Percentiles rank a stretch among this genome's conserved stretches.
phyloP scores from a whole-genome alignment of 148 eudicot species.

The Limonium bicolor region DNA sequence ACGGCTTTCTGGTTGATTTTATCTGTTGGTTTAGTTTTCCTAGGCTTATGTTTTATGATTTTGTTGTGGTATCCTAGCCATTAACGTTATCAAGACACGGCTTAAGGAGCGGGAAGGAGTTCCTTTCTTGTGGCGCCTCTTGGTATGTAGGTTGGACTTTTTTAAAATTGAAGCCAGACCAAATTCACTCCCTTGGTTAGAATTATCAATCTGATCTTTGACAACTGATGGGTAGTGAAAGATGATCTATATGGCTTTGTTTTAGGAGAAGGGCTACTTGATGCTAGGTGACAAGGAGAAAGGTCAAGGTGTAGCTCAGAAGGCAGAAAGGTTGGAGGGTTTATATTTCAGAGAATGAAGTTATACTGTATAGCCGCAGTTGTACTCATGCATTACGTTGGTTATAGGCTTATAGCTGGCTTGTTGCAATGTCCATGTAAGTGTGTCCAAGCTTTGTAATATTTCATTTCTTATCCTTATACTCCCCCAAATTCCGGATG shows the following conservation, averaged over 20 bases:
- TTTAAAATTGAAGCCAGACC: background rate
- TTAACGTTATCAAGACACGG: constrained; percentile 32
- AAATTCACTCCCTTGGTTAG: no score
- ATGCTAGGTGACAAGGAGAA: constrained; percentile 28
- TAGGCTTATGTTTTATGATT: background rate
- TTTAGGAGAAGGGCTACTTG: constrained; percentile 47
- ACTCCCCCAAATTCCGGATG: no score
- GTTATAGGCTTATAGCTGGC: no score
- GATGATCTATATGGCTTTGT: background rate
- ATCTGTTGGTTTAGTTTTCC: background rate
- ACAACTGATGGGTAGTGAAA: background rate
- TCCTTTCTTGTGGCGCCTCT: constrained; percentile 70
- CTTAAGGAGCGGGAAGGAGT: constrained; percentile 37
- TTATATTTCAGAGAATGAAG: no score
- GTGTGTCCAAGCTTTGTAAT: no score
- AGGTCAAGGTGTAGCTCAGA: constrained; percentile 20
- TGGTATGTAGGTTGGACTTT: constrained; percentile 27
- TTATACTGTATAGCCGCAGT: no score
- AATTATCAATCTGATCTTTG: background rate
- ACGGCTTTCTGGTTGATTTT: no score
- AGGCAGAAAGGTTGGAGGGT: no score
- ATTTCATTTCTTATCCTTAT: no score
- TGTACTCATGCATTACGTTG: no score
- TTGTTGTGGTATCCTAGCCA: constrained; percentile 11
- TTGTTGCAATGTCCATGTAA: no score